Evolutionary conservation across 495 filamentous ascomycete genomes (phyloP).

Genomic region (Achaetomiella virescens): DNA sequence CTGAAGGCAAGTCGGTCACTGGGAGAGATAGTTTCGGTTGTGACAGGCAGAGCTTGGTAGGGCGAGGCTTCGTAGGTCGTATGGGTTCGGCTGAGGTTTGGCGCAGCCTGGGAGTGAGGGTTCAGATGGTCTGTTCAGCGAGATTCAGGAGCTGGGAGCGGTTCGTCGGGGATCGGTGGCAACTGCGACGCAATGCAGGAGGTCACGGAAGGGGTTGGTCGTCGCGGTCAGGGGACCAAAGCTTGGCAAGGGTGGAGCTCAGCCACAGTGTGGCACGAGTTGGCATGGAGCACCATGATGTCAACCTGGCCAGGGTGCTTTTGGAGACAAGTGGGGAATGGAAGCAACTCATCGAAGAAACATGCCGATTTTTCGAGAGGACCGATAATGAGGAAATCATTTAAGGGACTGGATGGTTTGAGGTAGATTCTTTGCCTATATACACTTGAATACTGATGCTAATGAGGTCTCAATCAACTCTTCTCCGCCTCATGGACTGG

Average conservation of each 20-base stretch:
- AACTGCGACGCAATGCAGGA: neutral
- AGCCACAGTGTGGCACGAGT: constrained; percentile 18
- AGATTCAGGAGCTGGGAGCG: neutral
- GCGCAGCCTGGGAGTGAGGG: neutral
- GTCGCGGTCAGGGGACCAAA: neutral
- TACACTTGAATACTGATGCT: too few relatives aligned
- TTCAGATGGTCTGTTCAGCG: neutral
- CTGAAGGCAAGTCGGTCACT: too few relatives aligned
- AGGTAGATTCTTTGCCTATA: too few relatives aligned
- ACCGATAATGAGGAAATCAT: too few relatives aligned
- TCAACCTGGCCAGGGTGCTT: constrained; percentile 2
- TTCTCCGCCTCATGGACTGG: too few relatives aligned
- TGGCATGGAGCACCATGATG: constrained; percentile 6
- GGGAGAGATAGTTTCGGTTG: too few relatives aligned
- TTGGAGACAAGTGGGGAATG: neutral
- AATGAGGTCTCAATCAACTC: too few relatives aligned
- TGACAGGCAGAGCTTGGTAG: too few relatives aligned
- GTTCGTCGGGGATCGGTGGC: neutral
- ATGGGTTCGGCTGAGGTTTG: neutral
- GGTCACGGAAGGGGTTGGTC: constrained; percentile 4
- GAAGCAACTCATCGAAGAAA: neutral
- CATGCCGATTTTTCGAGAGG: neutral
- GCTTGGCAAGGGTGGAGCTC: constrained; percentile 6
- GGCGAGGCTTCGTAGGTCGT: too few relatives aligned
- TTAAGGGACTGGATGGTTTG: too few relatives aligned